Conservation (phyloP, 352 stramenopile genomes). For the Pythium insidiosum region DNA sequence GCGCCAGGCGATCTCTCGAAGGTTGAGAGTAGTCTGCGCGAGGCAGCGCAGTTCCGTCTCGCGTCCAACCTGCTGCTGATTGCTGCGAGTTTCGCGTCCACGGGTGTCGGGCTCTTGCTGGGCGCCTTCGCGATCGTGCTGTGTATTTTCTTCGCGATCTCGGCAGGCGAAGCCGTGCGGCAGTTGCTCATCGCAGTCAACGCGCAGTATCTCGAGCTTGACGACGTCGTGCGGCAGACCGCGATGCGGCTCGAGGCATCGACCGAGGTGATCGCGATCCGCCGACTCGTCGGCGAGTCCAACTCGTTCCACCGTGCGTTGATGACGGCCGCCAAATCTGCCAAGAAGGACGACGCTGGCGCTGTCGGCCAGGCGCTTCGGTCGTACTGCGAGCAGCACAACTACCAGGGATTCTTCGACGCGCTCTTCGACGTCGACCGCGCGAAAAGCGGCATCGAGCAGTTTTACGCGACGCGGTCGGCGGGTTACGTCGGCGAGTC, state of each 20-base stretch:
- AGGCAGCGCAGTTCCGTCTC: not conserved
- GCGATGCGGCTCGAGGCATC: not conserved
- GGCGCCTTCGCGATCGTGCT: not conserved
- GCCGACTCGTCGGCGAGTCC: not conserved
- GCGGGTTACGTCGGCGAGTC: conserved; percentile 3
- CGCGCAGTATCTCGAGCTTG: not conserved
- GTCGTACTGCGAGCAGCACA: not conserved
- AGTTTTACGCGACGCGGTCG: conserved; percentile 1
- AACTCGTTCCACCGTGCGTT: not conserved
- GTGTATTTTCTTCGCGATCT: not conserved
- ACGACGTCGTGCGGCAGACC: not conserved
- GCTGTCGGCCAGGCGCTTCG: not conserved
- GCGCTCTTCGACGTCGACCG: not conserved
- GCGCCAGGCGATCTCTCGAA: not conserved
- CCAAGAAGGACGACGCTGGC: not conserved
- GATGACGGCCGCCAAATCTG: not conserved
- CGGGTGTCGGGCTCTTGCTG: not conserved
- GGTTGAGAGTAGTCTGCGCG: not conserved
- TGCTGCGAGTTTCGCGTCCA: not conserved
- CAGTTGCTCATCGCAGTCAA: conserved; percentile 2
- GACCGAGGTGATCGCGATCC: not conserved
- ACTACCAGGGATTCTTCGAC: conserved; percentile 1
- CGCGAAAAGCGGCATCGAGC: not conserved
- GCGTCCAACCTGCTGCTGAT: not conserved
- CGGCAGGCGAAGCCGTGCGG: not conserved